Evolutionary conservation across 176 grass and related monocot genomes (phyloP), one percentile per base, ranked within the genome.

Genomic region (Themeda triandra): DNA sequence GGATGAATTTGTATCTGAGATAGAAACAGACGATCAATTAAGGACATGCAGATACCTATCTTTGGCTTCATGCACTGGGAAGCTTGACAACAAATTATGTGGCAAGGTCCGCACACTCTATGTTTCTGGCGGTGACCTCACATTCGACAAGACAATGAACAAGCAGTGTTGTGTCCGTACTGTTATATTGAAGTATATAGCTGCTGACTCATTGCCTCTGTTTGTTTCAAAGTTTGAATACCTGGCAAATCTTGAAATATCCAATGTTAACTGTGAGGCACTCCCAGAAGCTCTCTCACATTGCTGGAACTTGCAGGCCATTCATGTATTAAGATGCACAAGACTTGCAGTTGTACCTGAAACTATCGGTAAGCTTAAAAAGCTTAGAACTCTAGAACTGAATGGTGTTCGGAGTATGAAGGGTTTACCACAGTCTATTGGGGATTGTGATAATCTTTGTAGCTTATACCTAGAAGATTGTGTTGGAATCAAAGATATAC

Each of bases 191-290:
- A 6, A 85, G 14, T 6, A 42, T 64, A 77, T 63, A 36, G 2
- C 1, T 68, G 30, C 29, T 62, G 21, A 30, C 25, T 64, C 30
- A n/a, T n/a, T n/a, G n/a, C n/a, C n/a, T n/a, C n/a, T n/a, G n/a
- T n/a, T n/a, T n/a, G n/a, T n/a, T n/a, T 18, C 39, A 15, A 67
- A 70, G 5, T 73, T 70, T n/a, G 18, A 31, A 36, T 36, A 23
- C 8, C 2, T 85, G 59, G 53, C 17, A 3, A 58, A 85, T 75
- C 83, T 85, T 85, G 56, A 51, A 40, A 64, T 85, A 4, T 78
- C 41, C 2, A 28, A 27, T 5, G 1, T 76, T 40, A 31, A 68
- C 30, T 66, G 58, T 29, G 39, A 21, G 23, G 15, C 8, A 53
- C 73, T 85, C 6, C 83, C 82, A 45, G 72, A 79, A 58, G 39